Evolutionary conservation across 345 rosid genomes (phyloP), one percentile per base, ranked within the genome.

Genomic region (Euphorbia tirucalli): DNA sequence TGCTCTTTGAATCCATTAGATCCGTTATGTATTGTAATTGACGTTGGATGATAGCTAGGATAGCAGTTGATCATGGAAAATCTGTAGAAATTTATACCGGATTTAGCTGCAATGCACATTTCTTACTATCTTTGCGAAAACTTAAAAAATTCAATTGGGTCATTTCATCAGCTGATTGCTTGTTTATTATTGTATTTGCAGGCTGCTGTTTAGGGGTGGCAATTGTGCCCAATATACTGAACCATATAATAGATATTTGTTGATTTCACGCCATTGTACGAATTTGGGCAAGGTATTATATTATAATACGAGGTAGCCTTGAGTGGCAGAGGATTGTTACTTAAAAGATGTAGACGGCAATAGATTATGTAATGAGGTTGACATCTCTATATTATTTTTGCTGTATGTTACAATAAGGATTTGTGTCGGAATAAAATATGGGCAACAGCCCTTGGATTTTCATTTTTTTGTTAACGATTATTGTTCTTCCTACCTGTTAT

Each of bases 131-230:
- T 52, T 66, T 15, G 16, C 35, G 41, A n/a, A 22, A 14, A 7
- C 16, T 3, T 41, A 11, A 21, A 49, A 60, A 39, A 24, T 8
- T 24, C 9, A 35, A 8, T 5, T 11, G 73, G n/a, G 62, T 19
- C 25, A 37, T 71, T 43, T 27, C 55, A 48, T n/a, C 5, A 43
- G 19, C 11, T 16, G 1, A 65, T 58, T 48, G 24, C 13, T 30
- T 13, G 59, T 72, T n/a, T 13, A 49, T 48, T 32, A 28, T 78
- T 68, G 58, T 52, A 16, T 58, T 43, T 74, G 78, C 78, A 78
- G 82, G 82, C 27, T 60, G 66, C 74, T 39, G 75, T 5, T 16
- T 78, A 74, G 72, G 60, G 43, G 43, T 43, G 24, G 46, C 72
- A 22, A 37, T 11, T 39, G 35, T 69, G 7, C 60, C 57, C 31